Evolutionary conservation across 1,284 basidiomycete genomes (phyloP).

Genomic region (Apiotrichum mycotoxinovorans): DNA sequence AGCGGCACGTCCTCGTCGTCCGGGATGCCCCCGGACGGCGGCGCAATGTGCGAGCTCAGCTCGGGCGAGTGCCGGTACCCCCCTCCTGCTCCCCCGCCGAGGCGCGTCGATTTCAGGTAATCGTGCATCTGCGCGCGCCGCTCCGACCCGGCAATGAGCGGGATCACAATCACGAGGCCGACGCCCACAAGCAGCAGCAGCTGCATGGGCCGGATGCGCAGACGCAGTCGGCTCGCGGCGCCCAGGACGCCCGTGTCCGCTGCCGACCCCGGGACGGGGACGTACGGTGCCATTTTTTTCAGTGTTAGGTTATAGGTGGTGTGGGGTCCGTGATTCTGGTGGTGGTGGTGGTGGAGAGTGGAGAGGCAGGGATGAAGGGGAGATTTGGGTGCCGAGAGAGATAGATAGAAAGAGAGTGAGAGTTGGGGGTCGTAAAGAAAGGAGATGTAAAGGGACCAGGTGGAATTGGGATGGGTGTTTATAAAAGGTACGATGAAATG

Average conservation of each 20-base stretch:
- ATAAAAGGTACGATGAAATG: no score
- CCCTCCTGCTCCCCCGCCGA: background rate
- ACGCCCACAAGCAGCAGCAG: conserved; percentile 16
- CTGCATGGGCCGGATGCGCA: conserved; percentile 18
- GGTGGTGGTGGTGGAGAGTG: background rate
- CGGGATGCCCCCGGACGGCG: conserved; percentile 31
- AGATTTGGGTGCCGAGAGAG: no score
- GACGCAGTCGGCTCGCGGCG: conserved; percentile 8
- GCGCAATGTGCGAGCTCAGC: conserved; percentile 22
- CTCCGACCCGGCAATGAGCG: conserved; percentile 12
- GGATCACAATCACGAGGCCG: conserved; percentile 14
- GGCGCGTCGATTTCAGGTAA: conserved; percentile 3
- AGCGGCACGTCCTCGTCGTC: conserved; percentile 31
- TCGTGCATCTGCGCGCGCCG: conserved; percentile 5
- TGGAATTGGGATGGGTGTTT: no score
- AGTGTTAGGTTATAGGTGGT: no score
- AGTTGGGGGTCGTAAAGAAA: no score
- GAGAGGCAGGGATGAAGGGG: no score
- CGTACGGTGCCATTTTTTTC: conserved; percentile 9
- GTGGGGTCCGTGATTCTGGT: no score
- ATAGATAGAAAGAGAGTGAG: no score
- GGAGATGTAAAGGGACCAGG: no score
- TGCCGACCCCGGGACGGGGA: background rate
- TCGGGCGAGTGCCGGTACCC: background rate
- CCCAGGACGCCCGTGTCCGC: background rate